A percentile compares a stretch with the other conserved stretches of the same genome.
Evolutionary conservation across 2,329 filamentous ascomycete genomes (phyloP).

Genomic region (Colletotrichum sansevieriae): DNA sequence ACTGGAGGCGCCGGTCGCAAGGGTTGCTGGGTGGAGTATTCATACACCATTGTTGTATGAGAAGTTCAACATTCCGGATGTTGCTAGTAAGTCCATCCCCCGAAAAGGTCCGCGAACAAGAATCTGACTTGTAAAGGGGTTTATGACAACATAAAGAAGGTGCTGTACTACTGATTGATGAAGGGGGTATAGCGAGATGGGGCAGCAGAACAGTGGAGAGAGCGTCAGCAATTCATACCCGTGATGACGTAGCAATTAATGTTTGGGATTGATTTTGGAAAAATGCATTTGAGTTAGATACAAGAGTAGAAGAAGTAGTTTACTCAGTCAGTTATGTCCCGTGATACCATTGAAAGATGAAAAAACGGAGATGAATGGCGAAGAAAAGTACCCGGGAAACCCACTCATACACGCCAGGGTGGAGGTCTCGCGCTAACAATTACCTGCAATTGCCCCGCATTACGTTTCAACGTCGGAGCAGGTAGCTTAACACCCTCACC

Average conservation of each 20-base stretch:
- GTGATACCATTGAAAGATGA: background rate
- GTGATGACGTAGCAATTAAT: background rate
- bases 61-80: conserved; percentile 85
- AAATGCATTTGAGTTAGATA: too few species aligned
- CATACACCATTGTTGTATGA: conserved; percentile 86
- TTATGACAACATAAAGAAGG: conserved; percentile 77
- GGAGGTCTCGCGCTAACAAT: conserved; percentile 38
- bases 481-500: conserved; percentile 24
- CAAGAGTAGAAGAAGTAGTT: too few species aligned
- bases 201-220: background rate
- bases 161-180: conserved; percentile 70
- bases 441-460: conserved; percentile 40
- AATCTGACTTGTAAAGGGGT: conserved; percentile 65
- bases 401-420: conserved; percentile 1
- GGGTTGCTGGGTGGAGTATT: conserved; percentile 91
- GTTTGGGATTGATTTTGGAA: too few species aligned
- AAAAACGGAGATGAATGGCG: background rate
- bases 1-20: conserved; percentile 85
- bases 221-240: conserved; percentile 30
- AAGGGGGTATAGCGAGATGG: background rate
- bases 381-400: background rate
- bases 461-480: conserved; percentile 36
- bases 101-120: background rate
- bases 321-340: background rate
- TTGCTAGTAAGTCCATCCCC: conserved; percentile 76